A percentile compares a stretch with the other conserved stretches of the same genome.
Conservation (phyloP, 202 grass and related monocot genomes). For the Tripidium arundinaceum region DNA sequence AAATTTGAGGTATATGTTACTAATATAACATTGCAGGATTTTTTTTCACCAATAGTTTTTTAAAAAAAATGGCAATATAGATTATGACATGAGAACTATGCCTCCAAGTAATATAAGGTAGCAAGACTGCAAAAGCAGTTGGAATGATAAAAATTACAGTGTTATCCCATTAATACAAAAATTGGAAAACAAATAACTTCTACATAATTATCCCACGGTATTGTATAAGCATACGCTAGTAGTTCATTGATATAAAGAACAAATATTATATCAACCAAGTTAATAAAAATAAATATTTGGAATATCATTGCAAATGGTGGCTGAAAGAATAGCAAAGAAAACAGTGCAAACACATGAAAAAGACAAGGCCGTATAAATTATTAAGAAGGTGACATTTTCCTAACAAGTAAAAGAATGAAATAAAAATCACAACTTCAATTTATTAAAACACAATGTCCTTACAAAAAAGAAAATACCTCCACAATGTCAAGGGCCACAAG, state of each 20-base stretch:
- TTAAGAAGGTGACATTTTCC: background rate
- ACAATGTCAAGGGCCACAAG: slow-evolving; percentile 74
- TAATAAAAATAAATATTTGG: slow-evolving; percentile 1
- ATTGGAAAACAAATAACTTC: background rate
- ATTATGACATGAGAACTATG: slow-evolving; percentile 21
- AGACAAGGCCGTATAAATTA: slow-evolving; percentile 3
- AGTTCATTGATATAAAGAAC: slow-evolving; percentile 17
- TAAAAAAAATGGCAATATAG: background rate
- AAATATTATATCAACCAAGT: slow-evolving; percentile 15
- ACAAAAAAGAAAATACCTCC: slow-evolving; percentile 54
- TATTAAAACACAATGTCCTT: background rate
- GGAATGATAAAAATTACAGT: background rate
- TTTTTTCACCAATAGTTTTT: background rate
- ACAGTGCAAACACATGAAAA: slow-evolving; percentile 17
- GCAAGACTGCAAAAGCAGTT: slow-evolving; percentile 9
- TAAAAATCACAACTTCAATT: slow-evolving; percentile 8
- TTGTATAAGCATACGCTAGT: background rate
- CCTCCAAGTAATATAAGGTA: slow-evolving; percentile 12
- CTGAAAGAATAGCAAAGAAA: slow-evolving; percentile 31
- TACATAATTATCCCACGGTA: background rate
- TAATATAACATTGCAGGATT: background rate
- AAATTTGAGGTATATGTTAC: slow-evolving; percentile 12
- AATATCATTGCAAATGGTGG: slow-evolving; percentile 11
- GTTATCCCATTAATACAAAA: background rate
- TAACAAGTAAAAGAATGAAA: background rate